phyloP scores from a whole-genome alignment of 1,139 yeast species.

The Yamadazyma trypodendri region DNA sequence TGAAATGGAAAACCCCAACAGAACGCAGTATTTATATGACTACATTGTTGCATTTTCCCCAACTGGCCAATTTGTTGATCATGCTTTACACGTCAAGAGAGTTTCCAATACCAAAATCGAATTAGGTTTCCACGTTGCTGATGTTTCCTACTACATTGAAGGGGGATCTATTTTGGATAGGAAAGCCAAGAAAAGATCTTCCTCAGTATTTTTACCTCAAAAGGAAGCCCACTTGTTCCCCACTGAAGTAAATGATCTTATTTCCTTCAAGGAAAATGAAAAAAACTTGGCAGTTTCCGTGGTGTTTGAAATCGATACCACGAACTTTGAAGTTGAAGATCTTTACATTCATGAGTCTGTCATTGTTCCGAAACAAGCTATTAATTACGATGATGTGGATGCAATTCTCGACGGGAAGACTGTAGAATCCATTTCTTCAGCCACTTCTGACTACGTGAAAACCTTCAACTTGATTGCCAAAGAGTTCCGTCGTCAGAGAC shows the following conservation, averaged over 20 bases:
- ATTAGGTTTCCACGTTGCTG: slow-evolving; percentile 78
- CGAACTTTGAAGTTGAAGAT: slow-evolving; percentile 70
- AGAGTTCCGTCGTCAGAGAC: slow-evolving; percentile 71
- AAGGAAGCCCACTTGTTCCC: slow-evolving; percentile 72
- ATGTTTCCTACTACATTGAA: slow-evolving; percentile 68
- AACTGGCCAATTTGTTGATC: slow-evolving; percentile 62
- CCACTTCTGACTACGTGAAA: slow-evolving; percentile 65
- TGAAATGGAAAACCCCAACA: slow-evolving; percentile 34
- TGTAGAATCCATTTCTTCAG: slow-evolving; percentile 45
- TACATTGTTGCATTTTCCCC: slow-evolving; percentile 67
- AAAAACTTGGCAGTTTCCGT: slow-evolving; percentile 74
- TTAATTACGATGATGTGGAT: slow-evolving; percentile 55
- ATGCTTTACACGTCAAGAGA: slow-evolving; percentile 75
- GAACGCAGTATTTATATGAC: slow-evolving; percentile 62
- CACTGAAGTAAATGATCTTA: slow-evolving; percentile 51
- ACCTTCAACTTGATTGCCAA: slow-evolving; percentile 66
- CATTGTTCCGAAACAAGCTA: slow-evolving; percentile 59
- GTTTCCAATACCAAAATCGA: slow-evolving; percentile 61
- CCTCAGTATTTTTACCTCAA: slow-evolving; percentile 90
- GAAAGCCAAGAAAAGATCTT: slow-evolving; percentile 86
- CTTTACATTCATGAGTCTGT: slow-evolving; percentile 76
- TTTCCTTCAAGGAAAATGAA: slow-evolving; percentile 64
- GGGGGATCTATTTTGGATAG: slow-evolving; percentile 80
- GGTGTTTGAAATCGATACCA: slow-evolving; percentile 75
- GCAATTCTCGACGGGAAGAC: slow-evolving; percentile 37